Evolutionary conservation across 2,329 filamentous ascomycete species (phyloP), one percentile per base, ranked within the genome.

Genomic region (Alternaria sp.): DNA sequence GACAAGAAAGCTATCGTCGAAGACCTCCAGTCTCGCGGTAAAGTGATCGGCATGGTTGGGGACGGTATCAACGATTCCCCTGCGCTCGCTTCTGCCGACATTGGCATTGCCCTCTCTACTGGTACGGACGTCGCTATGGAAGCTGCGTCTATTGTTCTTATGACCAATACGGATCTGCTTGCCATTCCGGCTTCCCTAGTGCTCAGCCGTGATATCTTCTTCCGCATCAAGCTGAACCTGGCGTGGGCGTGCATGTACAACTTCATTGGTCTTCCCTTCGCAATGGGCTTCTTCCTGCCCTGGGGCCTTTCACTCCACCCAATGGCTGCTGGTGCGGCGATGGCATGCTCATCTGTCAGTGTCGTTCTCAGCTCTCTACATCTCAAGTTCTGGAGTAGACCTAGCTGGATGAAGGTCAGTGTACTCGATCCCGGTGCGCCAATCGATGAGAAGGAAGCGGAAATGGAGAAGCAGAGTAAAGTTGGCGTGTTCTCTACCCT

Each of bases 61-160:
- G 95, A 99, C 78, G 95, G 95, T 42, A 97, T 99, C 85, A 99
- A 99, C 79, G 95, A 99, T 81, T 97, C 93, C 0, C 95, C 95
- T 0, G 95, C 95, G 0, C 87, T 99, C 11, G 95, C 93, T 0
- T 96, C 93, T 0, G 94, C 95, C 11, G 89, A 96, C 69, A 89
- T 98, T 28, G 95, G 95, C 65, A 97, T 99, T 68, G 94, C 94
- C 59, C 92, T 99, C 79, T 87, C 92, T 5, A 93, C 90, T 7
- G 95, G 95, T 57, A 98, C 95, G 0, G 95, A 98, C 75, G 94
- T 99, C 1, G 95, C 95, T 51, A 96, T 99, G 88, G 95, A 98
- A 81, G 95, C 95, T 1, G 95, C 95, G 0, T 93, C 97, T 71
- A 88, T 99, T 18, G 95, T 99, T 16, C 88, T 99, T 55, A 99